Evolutionary conservation across 2,329 filamentous ascomycete genomes (phyloP).

Genomic region (Xylariaceae sp.): DNA sequence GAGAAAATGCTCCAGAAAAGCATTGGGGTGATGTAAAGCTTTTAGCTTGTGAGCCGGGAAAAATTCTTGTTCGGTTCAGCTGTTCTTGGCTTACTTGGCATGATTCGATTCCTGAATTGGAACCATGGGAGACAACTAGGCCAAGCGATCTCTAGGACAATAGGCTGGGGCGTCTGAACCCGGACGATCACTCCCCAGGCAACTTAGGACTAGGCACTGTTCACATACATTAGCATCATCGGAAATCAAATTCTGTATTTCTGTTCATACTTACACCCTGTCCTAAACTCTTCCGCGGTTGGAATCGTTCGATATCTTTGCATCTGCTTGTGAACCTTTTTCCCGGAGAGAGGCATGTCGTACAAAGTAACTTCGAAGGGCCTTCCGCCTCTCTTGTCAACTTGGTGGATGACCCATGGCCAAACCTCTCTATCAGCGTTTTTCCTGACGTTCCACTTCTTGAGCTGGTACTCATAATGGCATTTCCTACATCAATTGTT

Average conservation of each 20-base stretch:
- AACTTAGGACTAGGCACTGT: slow-evolving; percentile 2
- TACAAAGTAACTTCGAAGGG: not conserved
- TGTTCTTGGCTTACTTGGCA: not conserved
- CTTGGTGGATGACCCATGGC: not conserved
- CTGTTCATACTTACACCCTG: not conserved
- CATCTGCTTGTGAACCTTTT: not conserved
- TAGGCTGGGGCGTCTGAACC: not conserved
- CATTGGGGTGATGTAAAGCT: slow-evolving; percentile 1
- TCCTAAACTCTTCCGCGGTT: slow-evolving; percentile 4
- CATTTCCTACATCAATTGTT: not conserved
- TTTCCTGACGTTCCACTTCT: slow-evolving; percentile 11
- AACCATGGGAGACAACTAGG: slow-evolving; percentile 7
- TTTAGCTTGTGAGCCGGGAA: not conserved
- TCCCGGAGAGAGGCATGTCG: not conserved
- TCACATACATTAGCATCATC: not conserved
- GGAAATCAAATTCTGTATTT: not conserved
- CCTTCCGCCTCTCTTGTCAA: slow-evolving; percentile 1
- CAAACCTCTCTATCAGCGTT: not conserved
- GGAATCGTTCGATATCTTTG: slow-evolving; percentile 9
- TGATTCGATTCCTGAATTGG: slow-evolving; percentile 3
- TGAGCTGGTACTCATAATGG: slow-evolving; percentile 10
- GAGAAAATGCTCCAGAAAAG: not conserved
- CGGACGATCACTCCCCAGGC: not conserved
- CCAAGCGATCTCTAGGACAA: not conserved
- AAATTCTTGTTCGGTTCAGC: not conserved